Conservation (phyloP, 2,329 filamentous ascomycete species). For the Penicillium sp. region DNA sequence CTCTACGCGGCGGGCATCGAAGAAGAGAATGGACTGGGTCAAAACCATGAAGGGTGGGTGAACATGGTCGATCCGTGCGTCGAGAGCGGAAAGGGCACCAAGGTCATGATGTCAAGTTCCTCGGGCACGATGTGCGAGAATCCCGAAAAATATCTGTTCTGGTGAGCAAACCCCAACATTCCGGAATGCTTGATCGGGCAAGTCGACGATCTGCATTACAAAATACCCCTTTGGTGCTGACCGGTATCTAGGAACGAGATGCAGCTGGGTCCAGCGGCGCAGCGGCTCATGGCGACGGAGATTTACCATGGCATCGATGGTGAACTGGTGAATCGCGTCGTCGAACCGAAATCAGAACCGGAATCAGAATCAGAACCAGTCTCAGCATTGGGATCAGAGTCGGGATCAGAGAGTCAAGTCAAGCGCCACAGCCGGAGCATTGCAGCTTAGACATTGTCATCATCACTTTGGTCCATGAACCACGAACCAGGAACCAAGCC, state of each 20-base stretch:
- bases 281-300: constrained; percentile 38
- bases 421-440: constrained; percentile 20
- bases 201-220: constrained; percentile 9
- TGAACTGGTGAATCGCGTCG: constrained; percentile 26
- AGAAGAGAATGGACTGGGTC: constrained; percentile 35
- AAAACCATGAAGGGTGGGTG: constrained; percentile 35
- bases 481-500: neutral
- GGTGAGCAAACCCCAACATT: constrained; percentile 27
- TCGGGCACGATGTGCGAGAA: constrained; percentile 26
- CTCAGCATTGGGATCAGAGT: neutral
- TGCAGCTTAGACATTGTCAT: constrained; percentile 25
- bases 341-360: neutral
- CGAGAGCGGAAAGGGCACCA: constrained; percentile 23
- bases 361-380: neutral
- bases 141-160: constrained; percentile 42
- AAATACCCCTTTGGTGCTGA: constrained; percentile 6
- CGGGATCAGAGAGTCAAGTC: neutral
- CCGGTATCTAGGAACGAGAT: constrained; percentile 38
- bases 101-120: constrained; percentile 31
- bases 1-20: constrained; percentile 35
- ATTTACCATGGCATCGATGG: constrained; percentile 39
- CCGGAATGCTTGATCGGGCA: neutral
- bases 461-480: constrained; percentile 7
- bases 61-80: constrained; percentile 39
- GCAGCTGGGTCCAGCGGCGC: constrained; percentile 39